Conservation (phyloP, 192 early-diverging fungal genomes). For the Backusella macrospora region DNA sequence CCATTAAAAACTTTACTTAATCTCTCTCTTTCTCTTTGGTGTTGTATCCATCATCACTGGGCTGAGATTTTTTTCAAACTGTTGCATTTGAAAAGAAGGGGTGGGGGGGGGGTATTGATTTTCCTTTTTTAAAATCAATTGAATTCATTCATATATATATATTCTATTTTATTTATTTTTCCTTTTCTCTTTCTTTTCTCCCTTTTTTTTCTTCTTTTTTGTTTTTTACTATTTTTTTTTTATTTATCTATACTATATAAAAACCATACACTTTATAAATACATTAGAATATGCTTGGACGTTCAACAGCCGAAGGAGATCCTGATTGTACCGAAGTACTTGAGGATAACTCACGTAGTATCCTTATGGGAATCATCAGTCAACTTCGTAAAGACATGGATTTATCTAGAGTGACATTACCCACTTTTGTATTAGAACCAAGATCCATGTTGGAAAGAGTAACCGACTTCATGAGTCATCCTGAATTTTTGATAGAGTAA, state of each 20-base stretch:
- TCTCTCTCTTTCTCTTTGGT: neutral
- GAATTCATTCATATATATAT: neutral
- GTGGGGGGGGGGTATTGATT: neutral
- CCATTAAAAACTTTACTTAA: neutral
- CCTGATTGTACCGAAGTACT: slow-evolving; percentile 71
- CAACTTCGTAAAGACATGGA: slow-evolving; percentile 93
- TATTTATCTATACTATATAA: neutral
- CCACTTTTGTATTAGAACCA: slow-evolving; percentile 96
- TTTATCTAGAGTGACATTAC: slow-evolving; percentile 90
- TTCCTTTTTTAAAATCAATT: neutral
- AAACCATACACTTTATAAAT: neutral
- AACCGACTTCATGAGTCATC: slow-evolving; percentile 95
- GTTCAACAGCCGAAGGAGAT: slow-evolving; percentile 20
- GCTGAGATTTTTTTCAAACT: slow-evolving; percentile 10
- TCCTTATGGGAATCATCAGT: slow-evolving; percentile 84
- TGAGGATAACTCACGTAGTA: slow-evolving; percentile 84
- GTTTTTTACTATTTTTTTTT: neutral
- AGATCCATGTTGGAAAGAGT: slow-evolving; percentile 94
- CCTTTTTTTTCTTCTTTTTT: neutral
- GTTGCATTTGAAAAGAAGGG: slow-evolving; percentile 6
- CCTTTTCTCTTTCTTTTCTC: neutral
- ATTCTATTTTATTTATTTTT: neutral
- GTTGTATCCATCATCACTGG: neutral
- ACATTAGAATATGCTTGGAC: slow-evolving; percentile 9
- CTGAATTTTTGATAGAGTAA: slow-evolving; percentile 80